Percentiles rank a stretch among this genome's conserved stretches.
Conservation (phyloP, 768 basidiomycete genomes). For the Gelatoporia subvermispora region DNA sequence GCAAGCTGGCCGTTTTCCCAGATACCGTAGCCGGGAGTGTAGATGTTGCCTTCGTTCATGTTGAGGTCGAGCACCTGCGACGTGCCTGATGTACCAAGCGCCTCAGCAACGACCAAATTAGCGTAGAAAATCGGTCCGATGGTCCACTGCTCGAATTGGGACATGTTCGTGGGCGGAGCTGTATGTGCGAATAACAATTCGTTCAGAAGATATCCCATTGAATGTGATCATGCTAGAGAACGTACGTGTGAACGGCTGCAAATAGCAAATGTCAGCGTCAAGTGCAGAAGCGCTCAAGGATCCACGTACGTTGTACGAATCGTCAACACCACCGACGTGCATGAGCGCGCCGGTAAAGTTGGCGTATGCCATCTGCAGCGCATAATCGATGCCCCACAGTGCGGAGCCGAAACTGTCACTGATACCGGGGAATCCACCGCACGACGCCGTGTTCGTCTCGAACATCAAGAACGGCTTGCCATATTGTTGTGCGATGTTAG, state of each 20-base stretch:
- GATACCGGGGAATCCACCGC: constrained; percentile 51
- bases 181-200: not conserved
- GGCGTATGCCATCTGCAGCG: constrained; percentile 42
- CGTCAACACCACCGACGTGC: constrained; percentile 44
- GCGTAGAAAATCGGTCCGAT: constrained; percentile 47
- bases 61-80: constrained; percentile 40
- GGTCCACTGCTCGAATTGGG: constrained; percentile 36
- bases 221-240: not conserved
- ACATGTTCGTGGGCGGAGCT: constrained; percentile 42
- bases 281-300: not conserved
- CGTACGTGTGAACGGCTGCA: constrained; percentile 45
- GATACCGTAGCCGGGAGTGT: constrained; percentile 43
- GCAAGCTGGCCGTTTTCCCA: constrained; percentile 42
- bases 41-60: constrained; percentile 26
- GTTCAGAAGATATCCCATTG: not conserved
- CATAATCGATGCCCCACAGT: constrained; percentile 50
- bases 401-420: constrained; percentile 47
- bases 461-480: constrained; percentile 46
- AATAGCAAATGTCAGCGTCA: not conserved
- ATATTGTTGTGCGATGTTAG: constrained; percentile 26
- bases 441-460: constrained; percentile 51
- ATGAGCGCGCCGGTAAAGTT: constrained; percentile 44
- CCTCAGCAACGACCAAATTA: constrained; percentile 41
- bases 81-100: constrained; percentile 29
- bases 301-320: constrained; percentile 47